A percentile compares a stretch with the other conserved stretches of the same genome.
Conservation (phyloP, 2,329 filamentous ascomycete species). For the Fusarium sp. region DNA sequence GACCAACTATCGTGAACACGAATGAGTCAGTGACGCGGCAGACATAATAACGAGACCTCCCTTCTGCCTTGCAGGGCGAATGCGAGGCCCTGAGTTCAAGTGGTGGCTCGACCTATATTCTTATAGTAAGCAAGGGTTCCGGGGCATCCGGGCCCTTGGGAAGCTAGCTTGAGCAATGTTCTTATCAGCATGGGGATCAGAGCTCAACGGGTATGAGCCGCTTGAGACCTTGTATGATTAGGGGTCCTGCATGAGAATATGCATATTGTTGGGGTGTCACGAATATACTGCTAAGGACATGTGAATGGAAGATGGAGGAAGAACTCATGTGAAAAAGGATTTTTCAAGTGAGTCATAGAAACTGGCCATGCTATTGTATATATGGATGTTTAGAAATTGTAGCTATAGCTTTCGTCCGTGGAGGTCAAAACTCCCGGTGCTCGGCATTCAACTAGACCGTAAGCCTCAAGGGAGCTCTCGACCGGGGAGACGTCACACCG, state of each 20-base stretch:
- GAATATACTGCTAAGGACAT: not conserved
- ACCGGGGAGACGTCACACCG: slow-evolving; percentile 33
- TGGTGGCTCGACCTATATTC: slow-evolving; percentile 8
- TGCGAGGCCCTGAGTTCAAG: not conserved
- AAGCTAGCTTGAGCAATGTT: slow-evolving; percentile 9
- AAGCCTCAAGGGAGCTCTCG: not conserved
- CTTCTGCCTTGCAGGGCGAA: not conserved
- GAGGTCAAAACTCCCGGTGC: not conserved
- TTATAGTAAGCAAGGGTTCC: slow-evolving; percentile 30
- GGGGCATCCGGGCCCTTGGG: slow-evolving; percentile 29
- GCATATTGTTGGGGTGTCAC: not conserved
- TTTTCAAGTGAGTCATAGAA: not conserved
- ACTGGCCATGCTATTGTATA: not conserved
- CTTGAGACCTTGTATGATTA: not conserved
- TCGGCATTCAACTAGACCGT: slow-evolving; percentile 14
- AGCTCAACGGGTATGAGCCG: slow-evolving; percentile 12
- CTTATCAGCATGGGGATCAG: slow-evolving; percentile 2
- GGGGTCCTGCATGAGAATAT: not conserved
- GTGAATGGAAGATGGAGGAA: not conserved
- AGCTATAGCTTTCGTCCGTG: not conserved
- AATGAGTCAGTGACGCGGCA: slow-evolving; percentile 26
- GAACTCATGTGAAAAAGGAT: not conserved
- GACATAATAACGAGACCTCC: slow-evolving; percentile 1
- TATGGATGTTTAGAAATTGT: not conserved
- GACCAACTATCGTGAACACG: not conserved